Conservation (phyloP, 108 stramenopile genomes). For the Stephanodiscus minutulus region DNA sequence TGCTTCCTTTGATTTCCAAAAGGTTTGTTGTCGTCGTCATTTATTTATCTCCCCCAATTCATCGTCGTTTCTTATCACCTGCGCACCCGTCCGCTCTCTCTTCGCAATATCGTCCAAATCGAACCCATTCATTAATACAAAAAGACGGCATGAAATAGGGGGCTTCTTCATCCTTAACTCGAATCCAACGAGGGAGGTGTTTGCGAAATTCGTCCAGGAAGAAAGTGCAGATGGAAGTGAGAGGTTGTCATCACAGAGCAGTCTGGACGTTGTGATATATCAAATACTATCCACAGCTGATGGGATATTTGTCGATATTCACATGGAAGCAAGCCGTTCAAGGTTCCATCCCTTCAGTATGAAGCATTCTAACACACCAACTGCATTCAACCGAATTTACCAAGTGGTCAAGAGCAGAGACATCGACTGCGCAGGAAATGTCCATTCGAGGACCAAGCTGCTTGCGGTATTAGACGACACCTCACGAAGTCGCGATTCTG, state of each 20-base stretch:
- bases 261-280: conserved; percentile 49
- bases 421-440: conserved; percentile 71
- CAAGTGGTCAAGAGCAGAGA: conserved; percentile 60
- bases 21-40: background rate
- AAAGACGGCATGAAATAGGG: conserved; percentile 65
- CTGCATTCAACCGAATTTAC: conserved; percentile 53
- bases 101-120: background rate
- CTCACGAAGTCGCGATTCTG: background rate
- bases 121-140: background rate
- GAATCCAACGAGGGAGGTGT: conserved; percentile 52
- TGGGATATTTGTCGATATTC: conserved; percentile 63
- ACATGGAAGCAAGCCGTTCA: conserved; percentile 70
- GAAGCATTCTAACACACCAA: conserved; percentile 10
- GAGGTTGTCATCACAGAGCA: conserved; percentile 5
- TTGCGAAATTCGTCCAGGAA: conserved; percentile 60
- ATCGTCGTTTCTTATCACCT: background rate
- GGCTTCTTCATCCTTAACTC: conserved; percentile 65
- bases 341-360: conserved; percentile 57
- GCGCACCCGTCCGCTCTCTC: background rate
- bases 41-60: background rate
- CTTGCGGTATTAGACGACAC: conserved; percentile 37
- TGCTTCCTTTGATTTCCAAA: conserved; percentile 65
- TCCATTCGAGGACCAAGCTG: conserved; percentile 65
- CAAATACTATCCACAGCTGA: conserved; percentile 64
- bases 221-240: background rate